phyloP scores from a whole-genome alignment of 2,329 filamentous ascomycete species.

The Monosporascus sp. region DNA sequence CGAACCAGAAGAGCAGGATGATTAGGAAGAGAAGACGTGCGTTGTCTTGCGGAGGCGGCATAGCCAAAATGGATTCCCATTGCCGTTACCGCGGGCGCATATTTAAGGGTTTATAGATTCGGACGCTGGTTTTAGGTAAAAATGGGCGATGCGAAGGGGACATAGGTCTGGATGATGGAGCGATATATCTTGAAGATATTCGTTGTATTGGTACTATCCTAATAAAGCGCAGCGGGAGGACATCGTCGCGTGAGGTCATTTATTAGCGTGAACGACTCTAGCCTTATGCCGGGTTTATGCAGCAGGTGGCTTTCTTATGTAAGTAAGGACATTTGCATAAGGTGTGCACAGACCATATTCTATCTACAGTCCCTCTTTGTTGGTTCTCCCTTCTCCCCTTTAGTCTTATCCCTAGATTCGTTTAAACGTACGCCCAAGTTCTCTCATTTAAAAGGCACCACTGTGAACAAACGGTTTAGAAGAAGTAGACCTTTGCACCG shows the following conservation, averaged over 20 bases:
- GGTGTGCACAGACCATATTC: too few relatives aligned
- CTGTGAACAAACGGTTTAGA: neutral
- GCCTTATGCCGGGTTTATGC: too few relatives aligned
- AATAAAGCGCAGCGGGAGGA: too few relatives aligned
- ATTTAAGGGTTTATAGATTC: neutral
- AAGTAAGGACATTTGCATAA: too few relatives aligned
- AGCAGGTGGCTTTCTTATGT: too few relatives aligned
- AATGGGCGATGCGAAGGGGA: neutral
- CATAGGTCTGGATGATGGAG: neutral
- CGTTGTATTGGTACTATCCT: too few relatives aligned
- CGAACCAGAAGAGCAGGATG: constrained; percentile 40
- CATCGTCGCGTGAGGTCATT: too few relatives aligned
- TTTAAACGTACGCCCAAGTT: too few relatives aligned
- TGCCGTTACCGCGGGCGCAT: constrained; percentile 14
- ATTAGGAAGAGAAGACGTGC: constrained; percentile 38
- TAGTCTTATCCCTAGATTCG: neutral
- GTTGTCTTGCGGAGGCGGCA: constrained; percentile 44
- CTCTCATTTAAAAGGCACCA: neutral
- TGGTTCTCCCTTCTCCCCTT: neutral
- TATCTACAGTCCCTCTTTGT: neutral
- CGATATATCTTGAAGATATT: too few relatives aligned
- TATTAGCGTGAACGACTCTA: too few relatives aligned
- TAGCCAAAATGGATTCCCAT: constrained; percentile 31
- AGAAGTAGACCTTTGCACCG: too few relatives aligned
- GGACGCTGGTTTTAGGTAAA: neutral